A percentile compares a stretch with the other conserved stretches of the same genome.
phyloP scores from a whole-genome alignment of 371 early-diverging fungal species.

The Haplosporangium sp. region DNA sequence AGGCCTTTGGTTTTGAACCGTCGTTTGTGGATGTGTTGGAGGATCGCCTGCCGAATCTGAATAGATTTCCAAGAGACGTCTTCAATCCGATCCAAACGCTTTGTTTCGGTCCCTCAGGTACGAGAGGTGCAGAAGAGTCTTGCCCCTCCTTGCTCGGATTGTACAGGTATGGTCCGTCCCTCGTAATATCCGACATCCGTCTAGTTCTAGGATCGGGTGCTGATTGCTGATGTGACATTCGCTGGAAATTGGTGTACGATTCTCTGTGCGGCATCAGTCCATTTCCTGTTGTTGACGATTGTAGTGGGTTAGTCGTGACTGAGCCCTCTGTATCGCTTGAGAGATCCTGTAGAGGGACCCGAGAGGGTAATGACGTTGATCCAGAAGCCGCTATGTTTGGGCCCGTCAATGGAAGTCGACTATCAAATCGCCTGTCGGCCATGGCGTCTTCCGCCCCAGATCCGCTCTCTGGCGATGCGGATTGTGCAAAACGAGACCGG shows the following conservation, averaged over 20 bases:
- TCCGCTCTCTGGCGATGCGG: constrained; percentile 11
- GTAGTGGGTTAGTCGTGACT: background rate
- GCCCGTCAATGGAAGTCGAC: constrained; percentile 9
- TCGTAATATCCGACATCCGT: constrained; percentile 44
- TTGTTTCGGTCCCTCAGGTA: background rate
- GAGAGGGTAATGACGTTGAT: background rate
- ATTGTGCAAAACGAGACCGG: constrained; percentile 13
- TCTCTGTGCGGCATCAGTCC: constrained; percentile 9
- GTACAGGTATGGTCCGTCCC: constrained; percentile 44
- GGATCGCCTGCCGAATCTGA: constrained; percentile 19
- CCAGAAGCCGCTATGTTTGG: background rate
- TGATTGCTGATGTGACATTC: constrained; percentile 43
- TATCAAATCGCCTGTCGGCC: constrained; percentile 8
- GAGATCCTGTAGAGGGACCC: background rate
- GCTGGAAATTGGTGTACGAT: constrained; percentile 38
- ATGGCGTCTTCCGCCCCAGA: constrained; percentile 6
- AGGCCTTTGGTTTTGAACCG: constrained; percentile 44
- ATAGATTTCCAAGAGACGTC: constrained; percentile 16
- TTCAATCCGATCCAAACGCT: constrained; percentile 20
- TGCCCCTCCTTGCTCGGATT: constrained; percentile 14
- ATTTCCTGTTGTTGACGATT: background rate
- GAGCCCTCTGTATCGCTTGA: constrained; percentile 3
- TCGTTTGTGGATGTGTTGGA: constrained; percentile 9
- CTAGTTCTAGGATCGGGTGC: constrained; percentile 33
- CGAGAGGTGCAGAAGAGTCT: background rate